Evolutionary conservation across 1,284 basidiomycete genomes (phyloP).

Genomic region (Violaceomyces palustris): DNA sequence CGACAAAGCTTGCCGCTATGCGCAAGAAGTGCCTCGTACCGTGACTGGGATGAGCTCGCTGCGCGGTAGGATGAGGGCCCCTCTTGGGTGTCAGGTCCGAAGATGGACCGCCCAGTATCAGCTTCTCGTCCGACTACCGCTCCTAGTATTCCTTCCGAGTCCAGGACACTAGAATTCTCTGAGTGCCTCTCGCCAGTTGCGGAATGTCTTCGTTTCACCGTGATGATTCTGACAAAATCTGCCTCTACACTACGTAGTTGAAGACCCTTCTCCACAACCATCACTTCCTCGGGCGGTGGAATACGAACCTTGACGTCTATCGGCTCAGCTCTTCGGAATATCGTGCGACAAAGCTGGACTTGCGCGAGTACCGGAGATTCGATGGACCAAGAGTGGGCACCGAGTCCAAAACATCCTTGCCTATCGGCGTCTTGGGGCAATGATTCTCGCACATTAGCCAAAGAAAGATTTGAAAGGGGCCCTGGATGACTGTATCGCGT

Average conservation of each 20-base stretch:
- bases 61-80: not conserved
- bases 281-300: conserved; percentile 30
- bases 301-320: conserved; percentile 44
- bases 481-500: conserved; percentile 40
- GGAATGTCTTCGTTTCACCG: conserved; percentile 21
- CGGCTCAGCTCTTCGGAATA: conserved; percentile 47
- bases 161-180: not conserved
- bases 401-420: too few relatives aligned
- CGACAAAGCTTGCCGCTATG: conserved; percentile 48
- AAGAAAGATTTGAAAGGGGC: too few relatives aligned
- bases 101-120: too few relatives aligned
- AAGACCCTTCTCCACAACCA: conserved; percentile 35
- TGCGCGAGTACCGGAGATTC: conserved; percentile 26
- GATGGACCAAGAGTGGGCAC: conserved; percentile 34
- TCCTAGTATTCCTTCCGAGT: too few relatives aligned
- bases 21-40: conserved; percentile 41
- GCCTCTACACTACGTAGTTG: conserved; percentile 44
- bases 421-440: too few relatives aligned
- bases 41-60: not conserved
- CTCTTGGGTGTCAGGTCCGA: too few relatives aligned
- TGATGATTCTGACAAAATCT: conserved; percentile 39
- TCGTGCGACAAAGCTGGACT: conserved; percentile 39
- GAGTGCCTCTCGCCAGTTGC: not conserved
- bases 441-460: too few relatives aligned
- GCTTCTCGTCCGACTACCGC: too few relatives aligned